Evolutionary conservation across 176 grass and related monocot genomes (phyloP), one percentile per base, ranked within the genome.

Genomic region (Triticum dicoccoides): DNA sequence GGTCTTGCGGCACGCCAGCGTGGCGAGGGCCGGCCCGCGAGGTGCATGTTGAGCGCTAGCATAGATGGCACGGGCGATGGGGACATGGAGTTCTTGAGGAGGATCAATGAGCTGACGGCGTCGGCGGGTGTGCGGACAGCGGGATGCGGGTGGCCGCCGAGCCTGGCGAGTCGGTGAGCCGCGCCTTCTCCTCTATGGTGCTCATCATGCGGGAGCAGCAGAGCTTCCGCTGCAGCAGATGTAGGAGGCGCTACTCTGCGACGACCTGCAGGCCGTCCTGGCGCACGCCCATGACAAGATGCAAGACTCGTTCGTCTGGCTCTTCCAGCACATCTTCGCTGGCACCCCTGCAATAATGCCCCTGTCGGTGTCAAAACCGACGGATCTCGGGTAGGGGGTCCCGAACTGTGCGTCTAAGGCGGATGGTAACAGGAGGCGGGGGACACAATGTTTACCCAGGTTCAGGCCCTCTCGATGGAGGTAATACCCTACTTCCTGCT

Each of bases 261-360:
- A 92, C 90, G 88, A 98, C 65, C 79, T 94, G 25, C 89, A 91
- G 78, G 90, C 82, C 24, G 76, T 96, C 8, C 88, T 96, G 10
- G 70, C 65, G 11, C 81, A 88, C 21, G 92, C 94, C 11, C 94
- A 90, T 21, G 84, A 65, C 59, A 94, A 99, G 88, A 94, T 96
- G 86, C 89, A 94, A 42, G 87, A 85, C 85, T 99, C 97, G 62
- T 99, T 99, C 79, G 90, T 99, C 47, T 99, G 92, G 94, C 90
- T 99, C 56, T 99, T 99, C 90, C 90, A 99, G 92, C 94, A 90
- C 69, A 91, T 99, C 64, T 99, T 99, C 82, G 90, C 94, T 11
- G 69, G 97, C 77, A 96, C 97, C 2, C 97, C 94, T 5, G 80
- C 89, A 5, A 89, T 99, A 58, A 99, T 99, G 96, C 71, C 94